These are phyloP conservation scores for Onygenales sp. DNA, from an alignment of 2,329 filamentous ascomycete species.

Conservation along the genomic window DNA sequence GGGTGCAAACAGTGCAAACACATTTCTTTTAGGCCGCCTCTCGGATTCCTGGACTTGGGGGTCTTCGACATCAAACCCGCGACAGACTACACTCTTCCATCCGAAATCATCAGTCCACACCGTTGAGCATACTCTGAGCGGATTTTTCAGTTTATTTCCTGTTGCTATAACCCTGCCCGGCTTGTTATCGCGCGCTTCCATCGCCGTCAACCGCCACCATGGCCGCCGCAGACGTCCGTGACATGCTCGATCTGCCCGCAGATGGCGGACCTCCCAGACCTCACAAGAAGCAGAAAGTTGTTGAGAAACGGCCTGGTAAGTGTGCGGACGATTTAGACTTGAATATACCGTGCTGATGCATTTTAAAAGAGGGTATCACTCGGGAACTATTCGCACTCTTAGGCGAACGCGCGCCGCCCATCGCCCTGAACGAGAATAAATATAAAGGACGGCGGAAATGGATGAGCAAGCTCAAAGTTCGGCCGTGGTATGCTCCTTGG, in stretches of 20 bases:
- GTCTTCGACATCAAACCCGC: background rate
- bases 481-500: conserved; percentile 34
- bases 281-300: conserved; percentile 65
- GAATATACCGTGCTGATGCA: conserved; percentile 7
- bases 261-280: conserved; percentile 48
- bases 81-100: background rate
- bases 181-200: background rate
- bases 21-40: background rate
- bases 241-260: conserved; percentile 71
- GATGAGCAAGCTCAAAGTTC: conserved; percentile 34
- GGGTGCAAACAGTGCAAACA: conserved; percentile 1
- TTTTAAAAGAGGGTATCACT: conserved; percentile 36
- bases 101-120: background rate
- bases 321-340: conserved; percentile 9
- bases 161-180: background rate
- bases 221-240: conserved; percentile 70
- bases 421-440: conserved; percentile 43
- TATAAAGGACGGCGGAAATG: conserved; percentile 43
- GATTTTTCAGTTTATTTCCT: background rate
- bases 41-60: background rate
- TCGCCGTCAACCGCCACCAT: conserved; percentile 4
- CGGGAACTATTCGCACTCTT: conserved; percentile 43
- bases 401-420: conserved; percentile 43
- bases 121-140: background rate
- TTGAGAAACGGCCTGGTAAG: conserved; percentile 48